phyloP scores from a whole-genome alignment of 2,329 filamentous ascomycete genomes.

The Verticillium isaacii region DNA sequence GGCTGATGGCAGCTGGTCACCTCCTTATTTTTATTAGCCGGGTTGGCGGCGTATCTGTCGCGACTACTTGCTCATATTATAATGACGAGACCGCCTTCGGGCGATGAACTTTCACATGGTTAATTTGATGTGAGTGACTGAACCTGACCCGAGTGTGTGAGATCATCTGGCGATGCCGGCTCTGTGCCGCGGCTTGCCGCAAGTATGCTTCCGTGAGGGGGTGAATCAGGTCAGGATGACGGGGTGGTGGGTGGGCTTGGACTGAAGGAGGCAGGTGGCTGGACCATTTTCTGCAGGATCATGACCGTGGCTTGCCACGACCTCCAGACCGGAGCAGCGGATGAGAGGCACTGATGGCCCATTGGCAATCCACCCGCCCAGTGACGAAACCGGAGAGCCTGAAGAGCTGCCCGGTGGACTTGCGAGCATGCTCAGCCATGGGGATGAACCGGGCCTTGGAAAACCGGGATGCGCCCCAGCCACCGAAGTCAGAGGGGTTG shows the following conservation, averaged over 20 bases:
- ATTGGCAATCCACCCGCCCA: too few relatives aligned
- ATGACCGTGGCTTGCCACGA: too few relatives aligned
- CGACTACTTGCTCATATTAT: not conserved
- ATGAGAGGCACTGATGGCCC: too few relatives aligned
- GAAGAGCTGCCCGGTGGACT: too few relatives aligned
- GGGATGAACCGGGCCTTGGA: not conserved
- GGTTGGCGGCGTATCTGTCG: not conserved
- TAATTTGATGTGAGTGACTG: not conserved
- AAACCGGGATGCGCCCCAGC: not conserved
- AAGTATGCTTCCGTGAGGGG: not conserved
- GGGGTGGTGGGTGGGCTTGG: not conserved
- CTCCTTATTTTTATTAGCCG: not conserved
- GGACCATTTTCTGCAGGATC: too few relatives aligned
- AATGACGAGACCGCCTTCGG: not conserved
- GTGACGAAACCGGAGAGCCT: too few relatives aligned
- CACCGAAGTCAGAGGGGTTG: not conserved
- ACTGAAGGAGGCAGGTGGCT: not conserved
- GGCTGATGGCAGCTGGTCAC: not conserved
- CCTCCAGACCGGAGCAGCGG: too few relatives aligned
- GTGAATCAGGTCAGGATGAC: not conserved
- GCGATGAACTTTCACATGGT: not conserved
- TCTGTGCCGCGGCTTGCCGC: not conserved
- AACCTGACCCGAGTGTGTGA: not conserved
- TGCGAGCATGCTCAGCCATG: too few relatives aligned
- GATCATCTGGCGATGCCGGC: not conserved